Evolutionary conservation across 2,329 filamentous ascomycete species (phyloP).

Genomic region (Ascochyta rabiei): DNA sequence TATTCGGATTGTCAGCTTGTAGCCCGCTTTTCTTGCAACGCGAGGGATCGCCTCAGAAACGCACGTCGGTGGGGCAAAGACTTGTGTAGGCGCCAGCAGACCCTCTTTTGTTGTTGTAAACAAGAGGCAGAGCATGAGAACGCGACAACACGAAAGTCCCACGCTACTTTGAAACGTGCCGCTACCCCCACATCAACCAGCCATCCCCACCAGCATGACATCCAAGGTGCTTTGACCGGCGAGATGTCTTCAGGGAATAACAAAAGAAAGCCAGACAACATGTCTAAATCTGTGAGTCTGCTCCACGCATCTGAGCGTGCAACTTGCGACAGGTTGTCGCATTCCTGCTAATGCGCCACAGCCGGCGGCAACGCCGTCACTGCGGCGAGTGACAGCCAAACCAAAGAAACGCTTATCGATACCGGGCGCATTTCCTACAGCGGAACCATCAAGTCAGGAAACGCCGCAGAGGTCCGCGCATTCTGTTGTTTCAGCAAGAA

Average conservation of each 20-base stretch:
- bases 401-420: conserved; percentile 20
- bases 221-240: conserved; percentile 5
- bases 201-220: conserved; percentile 11
- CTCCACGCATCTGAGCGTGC: background rate
- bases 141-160: conserved; percentile 13
- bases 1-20: no score
- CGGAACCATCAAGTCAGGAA: conserved; percentile 13
- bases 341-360: conserved; percentile 13
- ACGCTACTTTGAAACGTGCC: conserved; percentile 17
- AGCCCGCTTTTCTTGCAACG: no score
- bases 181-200: conserved; percentile 17
- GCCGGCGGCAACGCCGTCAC: conserved; percentile 5
- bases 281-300: conserved; percentile 9
- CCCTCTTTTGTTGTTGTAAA: conserved; percentile 14
- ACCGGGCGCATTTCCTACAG: conserved; percentile 17
- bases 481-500: conserved; percentile 12
- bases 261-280: conserved; percentile 10
- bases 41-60: no score
- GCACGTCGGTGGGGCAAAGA: background rate
- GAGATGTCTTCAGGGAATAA: conserved; percentile 9
- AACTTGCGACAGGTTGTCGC: background rate
- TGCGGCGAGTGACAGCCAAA: conserved; percentile 11
- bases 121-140: conserved; percentile 5
- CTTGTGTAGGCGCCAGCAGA: background rate
- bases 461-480: conserved; percentile 13